These are phyloP conservation scores for Aspergillus tamarii DNA, from an alignment of 2,329 filamentous ascomycete genomes.

Conservation along the genomic window DNA sequence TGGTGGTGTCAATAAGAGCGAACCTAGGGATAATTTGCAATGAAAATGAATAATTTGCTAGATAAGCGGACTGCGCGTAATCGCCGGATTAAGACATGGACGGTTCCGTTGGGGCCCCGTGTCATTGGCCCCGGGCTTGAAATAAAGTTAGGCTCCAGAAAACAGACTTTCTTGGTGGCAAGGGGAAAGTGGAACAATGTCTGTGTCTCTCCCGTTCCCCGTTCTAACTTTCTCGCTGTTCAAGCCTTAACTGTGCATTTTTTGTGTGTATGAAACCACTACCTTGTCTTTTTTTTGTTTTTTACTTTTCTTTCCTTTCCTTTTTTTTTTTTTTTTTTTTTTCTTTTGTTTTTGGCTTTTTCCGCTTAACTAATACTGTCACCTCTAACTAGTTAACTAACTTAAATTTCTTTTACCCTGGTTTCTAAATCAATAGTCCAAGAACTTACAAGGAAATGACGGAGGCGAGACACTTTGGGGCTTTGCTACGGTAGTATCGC, in stretches of 20 bases:
- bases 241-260: not conserved
- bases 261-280: not conserved
- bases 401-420: not conserved
- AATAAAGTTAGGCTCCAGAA: not conserved
- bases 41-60: not conserved
- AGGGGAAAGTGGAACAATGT: not conserved
- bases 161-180: conserved; percentile 1
- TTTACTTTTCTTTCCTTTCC: no score
- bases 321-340: not conserved
- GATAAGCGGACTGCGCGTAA: conserved; percentile 2
- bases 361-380: not conserved
- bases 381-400: not conserved
- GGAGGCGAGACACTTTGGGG: not conserved
- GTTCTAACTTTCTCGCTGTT: not conserved
- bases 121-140: not conserved
- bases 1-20: not conserved
- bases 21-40: not conserved
- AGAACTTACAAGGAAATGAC: not conserved
- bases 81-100: not conserved
- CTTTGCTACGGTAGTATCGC: not conserved
- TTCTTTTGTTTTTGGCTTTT: not conserved
- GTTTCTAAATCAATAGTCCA: not conserved
- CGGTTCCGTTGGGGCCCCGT: conserved; percentile 1
- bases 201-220: not conserved
- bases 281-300: not conserved